Evolutionary conservation across 768 basidiomycete species (phyloP).

Genomic region (Suillus paluster): DNA sequence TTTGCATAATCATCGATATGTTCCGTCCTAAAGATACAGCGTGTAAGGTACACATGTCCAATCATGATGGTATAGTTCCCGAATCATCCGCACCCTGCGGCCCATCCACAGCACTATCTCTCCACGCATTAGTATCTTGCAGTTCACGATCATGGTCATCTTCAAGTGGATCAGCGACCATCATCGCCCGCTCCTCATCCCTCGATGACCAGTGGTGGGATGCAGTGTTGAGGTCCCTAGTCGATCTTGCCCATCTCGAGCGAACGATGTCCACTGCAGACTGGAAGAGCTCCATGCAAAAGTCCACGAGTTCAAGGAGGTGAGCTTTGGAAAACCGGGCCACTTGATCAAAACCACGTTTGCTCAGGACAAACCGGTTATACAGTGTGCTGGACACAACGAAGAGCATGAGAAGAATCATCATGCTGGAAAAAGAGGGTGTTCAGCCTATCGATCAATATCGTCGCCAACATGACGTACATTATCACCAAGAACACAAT

Average conservation of each 20-base stretch:
- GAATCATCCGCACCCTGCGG: background rate
- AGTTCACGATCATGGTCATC: conserved; percentile 13
- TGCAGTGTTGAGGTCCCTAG: conserved; percentile 20
- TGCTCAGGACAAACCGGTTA: conserved; percentile 75
- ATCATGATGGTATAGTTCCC: conserved; percentile 1
- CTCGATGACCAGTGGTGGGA: conserved; percentile 38
- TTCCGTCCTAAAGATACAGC: conserved; percentile 6
- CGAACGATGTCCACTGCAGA: conserved; percentile 16
- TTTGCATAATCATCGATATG: background rate
- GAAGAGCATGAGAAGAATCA: conserved; percentile 65
- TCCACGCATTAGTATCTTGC: background rate
- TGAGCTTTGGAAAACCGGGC: conserved; percentile 56
- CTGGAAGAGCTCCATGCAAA: conserved; percentile 24
- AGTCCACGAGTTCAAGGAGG: conserved; percentile 23
- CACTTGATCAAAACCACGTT: conserved; percentile 73
- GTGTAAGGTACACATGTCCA: background rate
- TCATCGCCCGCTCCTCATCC: conserved; percentile 34
- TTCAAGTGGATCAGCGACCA: conserved; percentile 30
- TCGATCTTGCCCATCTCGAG: conserved; percentile 18
- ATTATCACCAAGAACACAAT: conserved; percentile 59
- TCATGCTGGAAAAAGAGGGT: conserved; percentile 42
- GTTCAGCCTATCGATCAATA: background rate
- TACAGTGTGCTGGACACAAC: conserved; percentile 73
- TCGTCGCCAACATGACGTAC: conserved; percentile 46
- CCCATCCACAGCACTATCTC: background rate